Percentiles rank a stretch among this genome's conserved stretches.
Conservation (phyloP, 164 flowering plant genomes). For the Annona squamosa region DNA sequence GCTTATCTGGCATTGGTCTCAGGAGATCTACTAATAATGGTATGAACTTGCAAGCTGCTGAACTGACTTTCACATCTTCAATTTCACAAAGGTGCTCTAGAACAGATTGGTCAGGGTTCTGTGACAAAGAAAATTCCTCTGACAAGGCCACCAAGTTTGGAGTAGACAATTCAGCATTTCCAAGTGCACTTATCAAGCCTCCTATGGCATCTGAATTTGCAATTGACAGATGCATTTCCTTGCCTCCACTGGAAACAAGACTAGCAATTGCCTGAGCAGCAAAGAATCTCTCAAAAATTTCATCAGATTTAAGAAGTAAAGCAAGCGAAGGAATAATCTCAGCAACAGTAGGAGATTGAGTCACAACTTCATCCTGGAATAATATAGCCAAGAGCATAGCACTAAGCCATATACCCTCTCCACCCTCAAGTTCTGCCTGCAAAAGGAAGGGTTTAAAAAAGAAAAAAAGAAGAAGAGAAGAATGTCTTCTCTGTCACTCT, state of each 20-base stretch:
- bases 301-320: conserved; percentile 57
- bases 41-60: conserved; percentile 65
- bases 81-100: conserved; percentile 62
- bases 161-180: conserved; percentile 56
- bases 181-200: conserved; percentile 56
- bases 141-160: conserved; percentile 56
- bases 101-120: conserved; percentile 64
- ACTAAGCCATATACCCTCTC: conserved; percentile 74
- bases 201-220: conserved; percentile 78
- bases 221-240: conserved; percentile 49
- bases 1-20: conserved; percentile 80
- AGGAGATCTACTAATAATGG: conserved; percentile 75
- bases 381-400: conserved; percentile 63
- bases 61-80: conserved; percentile 68
- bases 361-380: conserved; percentile 61
- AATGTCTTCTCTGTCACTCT: neutral
- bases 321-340: conserved; percentile 64
- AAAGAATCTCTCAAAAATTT: conserved; percentile 59
- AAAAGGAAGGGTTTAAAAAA: conserved; percentile 3
- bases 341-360: conserved; percentile 48
- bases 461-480: neutral
- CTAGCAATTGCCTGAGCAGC: conserved; percentile 85
- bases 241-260: conserved; percentile 53
- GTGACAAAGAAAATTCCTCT: conserved; percentile 56
- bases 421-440: conserved; percentile 69